Evolutionary conservation across 176 grass and related monocot species (phyloP).

Genomic region (Sorghum bicolor): DNA sequence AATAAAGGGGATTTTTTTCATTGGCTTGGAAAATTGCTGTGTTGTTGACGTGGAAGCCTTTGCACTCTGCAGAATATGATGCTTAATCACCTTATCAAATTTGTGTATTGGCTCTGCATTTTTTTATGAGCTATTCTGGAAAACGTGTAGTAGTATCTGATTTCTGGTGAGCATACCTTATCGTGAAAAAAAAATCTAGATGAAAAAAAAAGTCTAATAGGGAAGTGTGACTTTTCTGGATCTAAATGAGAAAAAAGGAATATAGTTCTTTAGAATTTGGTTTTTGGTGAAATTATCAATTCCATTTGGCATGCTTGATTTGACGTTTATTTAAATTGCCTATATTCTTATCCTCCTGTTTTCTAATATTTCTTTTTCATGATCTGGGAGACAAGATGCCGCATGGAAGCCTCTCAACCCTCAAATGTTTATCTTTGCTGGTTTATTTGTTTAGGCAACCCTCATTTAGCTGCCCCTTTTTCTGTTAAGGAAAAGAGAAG

Average conservation of each 20-base stretch:
- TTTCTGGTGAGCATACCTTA: constrained; percentile 13
- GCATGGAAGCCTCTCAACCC: constrained; percentile 29
- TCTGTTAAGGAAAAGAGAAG: constrained; percentile 45
- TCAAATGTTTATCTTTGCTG: constrained; percentile 27
- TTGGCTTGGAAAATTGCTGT: neutral
- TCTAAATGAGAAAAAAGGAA: constrained; percentile 29
- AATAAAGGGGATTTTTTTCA: neutral
- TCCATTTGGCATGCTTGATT: constrained; percentile 35
- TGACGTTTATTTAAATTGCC: constrained; percentile 35
- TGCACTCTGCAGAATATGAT: neutral
- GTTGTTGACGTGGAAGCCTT: neutral
- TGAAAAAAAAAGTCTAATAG: neutral
- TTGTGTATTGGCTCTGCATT: neutral
- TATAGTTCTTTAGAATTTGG: constrained; percentile 33
- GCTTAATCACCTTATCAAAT: constrained; percentile 4
- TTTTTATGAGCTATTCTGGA: neutral
- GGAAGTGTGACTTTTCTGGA: constrained; percentile 20
- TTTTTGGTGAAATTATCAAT: constrained; percentile 31
- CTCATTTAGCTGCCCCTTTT: constrained; percentile 34
- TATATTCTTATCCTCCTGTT: constrained; percentile 32
- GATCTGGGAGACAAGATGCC: constrained; percentile 26
- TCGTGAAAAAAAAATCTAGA: constrained; percentile 1
- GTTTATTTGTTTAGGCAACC: constrained; percentile 18
- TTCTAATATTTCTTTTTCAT: constrained; percentile 7
- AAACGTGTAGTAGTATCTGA: neutral